phyloP scores from a whole-genome alignment of 2,329 filamentous ascomycete species.

The Ilyonectria sp. region DNA sequence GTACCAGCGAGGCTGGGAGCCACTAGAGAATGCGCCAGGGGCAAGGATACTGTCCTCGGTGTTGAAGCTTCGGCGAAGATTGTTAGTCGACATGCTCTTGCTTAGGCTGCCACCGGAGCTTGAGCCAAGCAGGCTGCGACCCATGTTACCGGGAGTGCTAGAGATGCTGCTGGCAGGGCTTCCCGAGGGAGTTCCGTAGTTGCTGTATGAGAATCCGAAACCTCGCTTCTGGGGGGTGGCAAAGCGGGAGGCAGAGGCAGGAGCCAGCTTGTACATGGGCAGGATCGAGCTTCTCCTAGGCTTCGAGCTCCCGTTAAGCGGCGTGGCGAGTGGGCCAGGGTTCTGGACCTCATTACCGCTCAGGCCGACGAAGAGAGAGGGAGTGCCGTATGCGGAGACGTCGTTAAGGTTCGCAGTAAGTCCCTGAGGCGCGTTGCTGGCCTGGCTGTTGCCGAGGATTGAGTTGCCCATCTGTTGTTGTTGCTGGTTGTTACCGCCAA shows the following conservation, averaged over 20 bases:
- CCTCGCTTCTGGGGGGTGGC: constrained; percentile 88
- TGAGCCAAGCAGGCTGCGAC: constrained; percentile 76
- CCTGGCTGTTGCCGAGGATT: constrained; percentile 70
- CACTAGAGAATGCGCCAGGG: constrained; percentile 86
- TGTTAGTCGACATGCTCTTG: constrained; percentile 92
- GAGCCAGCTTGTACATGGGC: constrained; percentile 90
- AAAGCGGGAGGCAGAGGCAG: constrained; percentile 83
- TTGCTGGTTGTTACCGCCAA: constrained; percentile 64
- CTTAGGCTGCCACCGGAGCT: constrained; percentile 80
- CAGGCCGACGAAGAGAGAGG: constrained; percentile 86
- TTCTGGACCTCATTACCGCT: constrained; percentile 74
- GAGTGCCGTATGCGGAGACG: constrained; percentile 90
- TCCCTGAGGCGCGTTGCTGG: constrained; percentile 69
- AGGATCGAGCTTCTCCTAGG: constrained; percentile 84
- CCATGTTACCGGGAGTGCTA: constrained; percentile 78
- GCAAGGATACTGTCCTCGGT: constrained; percentile 89
- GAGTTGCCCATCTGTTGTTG: constrained; percentile 69
- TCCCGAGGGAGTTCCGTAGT: constrained; percentile 84
- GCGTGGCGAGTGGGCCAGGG: constrained; percentile 92
- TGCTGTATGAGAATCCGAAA: constrained; percentile 94
- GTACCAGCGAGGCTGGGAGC: constrained; percentile 74
- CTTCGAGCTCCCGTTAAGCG: constrained; percentile 82
- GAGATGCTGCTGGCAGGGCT: constrained; percentile 75
- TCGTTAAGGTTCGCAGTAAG: constrained; percentile 87
- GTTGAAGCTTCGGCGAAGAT: constrained; percentile 84